These are phyloP conservation scores for Lachnellula hyalina DNA, from an alignment of 2,329 filamentous ascomycete species.

Conservation along the genomic window DNA sequence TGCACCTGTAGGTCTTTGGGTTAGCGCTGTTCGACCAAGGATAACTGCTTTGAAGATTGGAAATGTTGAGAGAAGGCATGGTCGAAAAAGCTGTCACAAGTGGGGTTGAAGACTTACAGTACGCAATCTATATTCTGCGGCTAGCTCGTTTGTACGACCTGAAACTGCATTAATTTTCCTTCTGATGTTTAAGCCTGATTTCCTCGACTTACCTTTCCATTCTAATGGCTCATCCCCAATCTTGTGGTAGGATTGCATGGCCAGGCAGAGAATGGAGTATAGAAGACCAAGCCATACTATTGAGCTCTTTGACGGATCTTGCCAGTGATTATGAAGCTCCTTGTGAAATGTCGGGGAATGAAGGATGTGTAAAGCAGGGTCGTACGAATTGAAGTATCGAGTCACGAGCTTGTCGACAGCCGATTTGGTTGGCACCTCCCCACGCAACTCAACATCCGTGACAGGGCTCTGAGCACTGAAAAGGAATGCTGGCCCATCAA, in stretches of 20 bases:
- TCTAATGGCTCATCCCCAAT: conserved; percentile 75
- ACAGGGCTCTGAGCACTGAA: conserved; percentile 67
- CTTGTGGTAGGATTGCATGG: conserved; percentile 73
- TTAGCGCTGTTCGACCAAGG: no score
- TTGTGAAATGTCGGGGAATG: conserved; percentile 82
- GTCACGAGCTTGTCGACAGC: conserved; percentile 80
- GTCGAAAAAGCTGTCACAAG: no score
- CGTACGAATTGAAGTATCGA: conserved; percentile 83
- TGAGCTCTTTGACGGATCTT: conserved; percentile 65
- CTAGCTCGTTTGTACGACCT: conserved; percentile 48
- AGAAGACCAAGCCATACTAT: conserved; percentile 75
- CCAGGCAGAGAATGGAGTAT: conserved; percentile 70
- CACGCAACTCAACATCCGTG: conserved; percentile 70
- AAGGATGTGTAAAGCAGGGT: conserved; percentile 66
- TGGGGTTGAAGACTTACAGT: conserved; percentile 40
- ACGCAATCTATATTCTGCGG: conserved; percentile 60
- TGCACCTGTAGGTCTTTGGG: conserved; percentile 42
- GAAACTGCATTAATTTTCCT: conserved; percentile 3
- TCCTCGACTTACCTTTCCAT: conserved; percentile 55
- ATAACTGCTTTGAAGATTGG: no score
- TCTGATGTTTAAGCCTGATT: background rate
- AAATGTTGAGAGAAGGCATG: no score
- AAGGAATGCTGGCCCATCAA: conserved; percentile 69
- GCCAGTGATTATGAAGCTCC: conserved; percentile 61
- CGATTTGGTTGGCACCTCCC: conserved; percentile 73